Percentiles rank a stretch among this genome's conserved stretches.
These are phyloP conservation scores for Didymella segeticola DNA, from an alignment of 2,329 filamentous ascomycete genomes.

Conservation along the genomic window DNA sequence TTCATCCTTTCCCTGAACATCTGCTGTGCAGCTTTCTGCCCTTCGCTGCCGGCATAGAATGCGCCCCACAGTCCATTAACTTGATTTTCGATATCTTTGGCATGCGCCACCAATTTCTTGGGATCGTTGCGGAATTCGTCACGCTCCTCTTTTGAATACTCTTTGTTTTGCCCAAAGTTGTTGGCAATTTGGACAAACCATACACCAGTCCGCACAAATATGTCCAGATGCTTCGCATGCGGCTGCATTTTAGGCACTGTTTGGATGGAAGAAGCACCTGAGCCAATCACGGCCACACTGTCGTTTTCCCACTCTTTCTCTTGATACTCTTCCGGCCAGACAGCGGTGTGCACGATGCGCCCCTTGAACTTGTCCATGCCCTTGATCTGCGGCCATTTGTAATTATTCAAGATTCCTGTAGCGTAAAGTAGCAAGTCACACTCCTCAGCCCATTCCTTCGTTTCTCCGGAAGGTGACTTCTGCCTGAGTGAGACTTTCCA, in stretches of 20 bases:
- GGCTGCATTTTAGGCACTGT: conserved; percentile 58
- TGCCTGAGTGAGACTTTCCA: conserved; percentile 60
- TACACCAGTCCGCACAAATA: conserved; percentile 56
- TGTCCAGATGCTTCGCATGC: conserved; percentile 53
- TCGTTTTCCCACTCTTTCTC: conserved; percentile 51
- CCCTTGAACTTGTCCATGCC: conserved; percentile 57
- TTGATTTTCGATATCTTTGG: conserved; percentile 56
- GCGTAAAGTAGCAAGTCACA: conserved; percentile 55
- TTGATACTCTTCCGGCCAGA: conserved; percentile 56
- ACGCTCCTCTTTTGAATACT: conserved; percentile 53
- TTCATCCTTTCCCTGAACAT: conserved; percentile 54
- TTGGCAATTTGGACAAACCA: conserved; percentile 57
- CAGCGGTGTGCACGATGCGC: conserved; percentile 52
- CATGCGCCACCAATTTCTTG: conserved; percentile 51
- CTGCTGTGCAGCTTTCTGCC: conserved; percentile 50
- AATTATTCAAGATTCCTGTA: conserved; percentile 53
- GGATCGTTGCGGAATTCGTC: conserved; percentile 53
- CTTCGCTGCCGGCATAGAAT: conserved; percentile 54
- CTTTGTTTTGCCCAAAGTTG: conserved; percentile 54
- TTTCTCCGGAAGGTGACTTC: conserved; percentile 40
- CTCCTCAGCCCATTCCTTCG: conserved; percentile 51
- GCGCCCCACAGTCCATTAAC: conserved; percentile 57
- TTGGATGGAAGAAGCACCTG: conserved; percentile 55
- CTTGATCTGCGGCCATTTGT: conserved; percentile 47
- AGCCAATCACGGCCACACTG: conserved; percentile 55